phyloP scores from a whole-genome alignment of 2,329 filamentous ascomycete genomes.

The Fonsecaea monophora region DNA sequence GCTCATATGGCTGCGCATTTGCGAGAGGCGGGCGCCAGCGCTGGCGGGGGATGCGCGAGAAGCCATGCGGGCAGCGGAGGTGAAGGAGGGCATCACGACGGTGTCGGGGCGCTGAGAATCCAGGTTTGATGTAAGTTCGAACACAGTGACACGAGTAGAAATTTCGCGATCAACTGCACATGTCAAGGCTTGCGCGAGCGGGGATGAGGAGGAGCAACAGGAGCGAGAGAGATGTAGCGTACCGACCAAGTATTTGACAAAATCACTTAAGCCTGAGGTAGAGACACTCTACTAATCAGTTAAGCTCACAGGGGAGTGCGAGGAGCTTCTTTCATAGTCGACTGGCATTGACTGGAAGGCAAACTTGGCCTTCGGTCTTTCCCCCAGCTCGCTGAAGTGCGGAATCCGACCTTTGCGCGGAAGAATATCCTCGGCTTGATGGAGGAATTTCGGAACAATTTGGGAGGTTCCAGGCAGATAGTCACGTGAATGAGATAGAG shows the following conservation, averaged over 20 bases:
- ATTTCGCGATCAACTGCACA: slow-evolving; percentile 20
- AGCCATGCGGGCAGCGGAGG: slow-evolving; percentile 32
- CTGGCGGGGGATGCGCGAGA: slow-evolving; percentile 30
- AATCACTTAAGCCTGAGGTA: slow-evolving; percentile 6
- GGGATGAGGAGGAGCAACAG: slow-evolving; percentile 12
- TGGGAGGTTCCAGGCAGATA: neutral
- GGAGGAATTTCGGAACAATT: slow-evolving; percentile 10
- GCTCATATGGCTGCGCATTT: slow-evolving; percentile 60
- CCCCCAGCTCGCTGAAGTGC: neutral
- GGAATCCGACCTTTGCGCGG: slow-evolving; percentile 14
- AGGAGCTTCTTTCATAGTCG: neutral
- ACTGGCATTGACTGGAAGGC: neutral
- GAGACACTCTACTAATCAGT: slow-evolving; percentile 25
- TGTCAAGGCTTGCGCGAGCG: slow-evolving; percentile 20
- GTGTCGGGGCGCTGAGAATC: slow-evolving; percentile 16
- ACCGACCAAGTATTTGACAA: neutral
- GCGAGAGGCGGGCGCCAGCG: slow-evolving; percentile 52
- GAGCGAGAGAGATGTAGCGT: neutral
- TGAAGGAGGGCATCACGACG: slow-evolving; percentile 29
- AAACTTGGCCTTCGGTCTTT: neutral
- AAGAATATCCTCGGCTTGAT: slow-evolving; percentile 11
- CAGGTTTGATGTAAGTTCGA: slow-evolving; percentile 16
- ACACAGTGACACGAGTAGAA: neutral
- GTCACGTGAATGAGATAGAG: neutral
- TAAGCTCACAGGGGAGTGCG: slow-evolving; percentile 1